Evolutionary conservation across 371 early-diverging fungal genomes (phyloP), one percentile per base, ranked within the genome.

Genomic region (Mortierella sp.): DNA sequence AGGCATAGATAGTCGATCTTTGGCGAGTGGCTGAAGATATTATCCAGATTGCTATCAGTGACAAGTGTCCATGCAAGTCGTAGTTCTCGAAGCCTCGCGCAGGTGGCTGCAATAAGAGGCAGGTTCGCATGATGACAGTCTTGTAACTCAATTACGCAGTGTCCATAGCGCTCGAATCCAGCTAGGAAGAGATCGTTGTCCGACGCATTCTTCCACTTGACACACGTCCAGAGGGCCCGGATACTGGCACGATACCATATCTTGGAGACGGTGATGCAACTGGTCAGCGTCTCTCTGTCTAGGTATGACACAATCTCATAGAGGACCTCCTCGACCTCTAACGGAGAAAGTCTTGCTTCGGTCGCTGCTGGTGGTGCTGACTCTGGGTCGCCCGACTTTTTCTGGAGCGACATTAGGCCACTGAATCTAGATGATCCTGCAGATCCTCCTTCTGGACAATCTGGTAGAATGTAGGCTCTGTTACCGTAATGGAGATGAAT

Each of bases 91-190:
- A 79, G 70, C 44, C 66, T 62, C 29, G 63, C 48, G 53, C 80
- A 79, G 37, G 60, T 47, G n/a, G 47, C 57, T 11, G 80, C 80
- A 47, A 79, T 66, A 50, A 63, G 60, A 9, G 63, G 64, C 28
- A 79, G 58, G 29, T 79, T 70, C 0, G 74, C 73, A n/a, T 65
- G 66, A 60, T 66, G 66, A 64, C 60, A 73, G 52, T 79, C 80
- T 19, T 79, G 73, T 21, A 79, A 61, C 44, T 79, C 74, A 28
- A 73, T 44, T 1, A 67, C 62, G 25, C 64, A 60, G 48, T 60
- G 80, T 28, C 80, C 80, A 53, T 73, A 79, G 26, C 74, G 73
- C n/a, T 66, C 60, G 52, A 79, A 70, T 37, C 70, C 74, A 37
- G 73, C 50, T 15, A 73, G 60, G 50, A 73, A 79, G 14, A 62